Evolutionary conservation across 83 land plant genomes (phyloP), one percentile per base, ranked within the genome.

Genomic region (Picea mariana): DNA sequence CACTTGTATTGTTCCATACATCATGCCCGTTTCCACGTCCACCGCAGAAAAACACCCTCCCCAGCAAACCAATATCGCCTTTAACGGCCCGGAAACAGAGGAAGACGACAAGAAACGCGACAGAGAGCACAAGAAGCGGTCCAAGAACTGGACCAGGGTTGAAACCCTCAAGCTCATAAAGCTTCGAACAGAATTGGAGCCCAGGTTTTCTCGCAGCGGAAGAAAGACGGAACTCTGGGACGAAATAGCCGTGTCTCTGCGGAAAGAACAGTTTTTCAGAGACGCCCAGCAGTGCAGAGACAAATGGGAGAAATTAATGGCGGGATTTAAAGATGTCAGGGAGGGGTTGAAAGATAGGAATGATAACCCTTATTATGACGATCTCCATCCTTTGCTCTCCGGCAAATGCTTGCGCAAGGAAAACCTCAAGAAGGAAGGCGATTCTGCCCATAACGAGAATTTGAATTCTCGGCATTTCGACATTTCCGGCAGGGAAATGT

Each of bases 221-320:
- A 82, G 87, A 67, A 89, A 89, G 82, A 84, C 90, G n/a, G 91
- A 89, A 80, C 87, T 89, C 15, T 89, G 91, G 91, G 91, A 89
- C 8, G 90, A 87, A 69, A 89, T 89, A 12, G 87, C 90, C 2
- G 91, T 87, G 71, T 13, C 76, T 6, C 27, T 89, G 76, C 86
- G 82, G 80, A 73, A 60, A 49, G 90, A 89, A 21, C 52, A 75
- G 26, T 71, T 87, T 20, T 84, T 79, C 7, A 77, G 91, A 42
- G 91, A 89, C 67, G 90, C 91, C 1, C 91, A 89, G 77, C 91
- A 89, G 75, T 89, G 91, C 80, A 81, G 90, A 38, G 91, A 89
- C 77, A 89, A 89, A 82, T 89, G 91, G 91, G 91, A 89, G 80
- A 89, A 89, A 62, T 80, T 89, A 6, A 84, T 86, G 42, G 91